These are phyloP conservation scores for Epichloe sibirici DNA, from an alignment of 2,329 filamentous ascomycete genomes.

Conservation along the genomic window DNA sequence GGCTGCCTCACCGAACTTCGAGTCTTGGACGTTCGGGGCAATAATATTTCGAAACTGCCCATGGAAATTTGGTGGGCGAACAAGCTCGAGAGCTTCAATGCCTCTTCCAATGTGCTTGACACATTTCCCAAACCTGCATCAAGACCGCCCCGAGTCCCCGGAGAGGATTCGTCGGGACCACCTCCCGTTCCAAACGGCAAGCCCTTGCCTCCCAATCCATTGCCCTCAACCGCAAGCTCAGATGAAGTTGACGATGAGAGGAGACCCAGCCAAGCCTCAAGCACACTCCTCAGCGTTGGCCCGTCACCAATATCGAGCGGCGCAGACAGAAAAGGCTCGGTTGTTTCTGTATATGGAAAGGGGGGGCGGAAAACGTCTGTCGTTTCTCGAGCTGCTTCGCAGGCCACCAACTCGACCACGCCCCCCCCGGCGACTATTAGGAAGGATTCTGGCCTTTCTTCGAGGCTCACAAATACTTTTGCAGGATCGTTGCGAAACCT, in stretches of 20 bases:
- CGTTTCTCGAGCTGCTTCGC: slow-evolving; percentile 50
- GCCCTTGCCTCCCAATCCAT: slow-evolving; percentile 25
- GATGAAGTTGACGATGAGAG: slow-evolving; percentile 64
- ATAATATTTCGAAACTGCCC: slow-evolving; percentile 81
- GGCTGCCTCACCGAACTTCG: slow-evolving; percentile 76
- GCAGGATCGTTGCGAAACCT: slow-evolving; percentile 73
- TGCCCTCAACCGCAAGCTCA: slow-evolving; percentile 55
- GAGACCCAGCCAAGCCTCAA: slow-evolving; percentile 75
- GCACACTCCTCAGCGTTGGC: slow-evolving; percentile 61
- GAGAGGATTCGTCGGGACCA: slow-evolving; percentile 29
- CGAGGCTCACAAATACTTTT: slow-evolving; percentile 74
- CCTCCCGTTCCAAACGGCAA: slow-evolving; percentile 27
- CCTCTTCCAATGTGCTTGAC: slow-evolving; percentile 87
- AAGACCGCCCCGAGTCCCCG: slow-evolving; percentile 49
- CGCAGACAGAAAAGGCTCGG: slow-evolving; percentile 65
- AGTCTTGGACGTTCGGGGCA: slow-evolving; percentile 80
- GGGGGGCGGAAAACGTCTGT: slow-evolving; percentile 77
- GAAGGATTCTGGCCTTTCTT: slow-evolving; percentile 83
- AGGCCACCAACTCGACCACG: slow-evolving; percentile 31
- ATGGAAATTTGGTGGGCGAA: slow-evolving; percentile 94
- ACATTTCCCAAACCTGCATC: slow-evolving; percentile 80
- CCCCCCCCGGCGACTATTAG: slow-evolving; percentile 44
- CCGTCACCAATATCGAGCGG: slow-evolving; percentile 53
- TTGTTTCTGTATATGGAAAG: slow-evolving; percentile 68
- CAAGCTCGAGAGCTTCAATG: slow-evolving; percentile 81